Conservation (phyloP, 2,329 filamentous ascomycete species). For the Capronia americana region DNA sequence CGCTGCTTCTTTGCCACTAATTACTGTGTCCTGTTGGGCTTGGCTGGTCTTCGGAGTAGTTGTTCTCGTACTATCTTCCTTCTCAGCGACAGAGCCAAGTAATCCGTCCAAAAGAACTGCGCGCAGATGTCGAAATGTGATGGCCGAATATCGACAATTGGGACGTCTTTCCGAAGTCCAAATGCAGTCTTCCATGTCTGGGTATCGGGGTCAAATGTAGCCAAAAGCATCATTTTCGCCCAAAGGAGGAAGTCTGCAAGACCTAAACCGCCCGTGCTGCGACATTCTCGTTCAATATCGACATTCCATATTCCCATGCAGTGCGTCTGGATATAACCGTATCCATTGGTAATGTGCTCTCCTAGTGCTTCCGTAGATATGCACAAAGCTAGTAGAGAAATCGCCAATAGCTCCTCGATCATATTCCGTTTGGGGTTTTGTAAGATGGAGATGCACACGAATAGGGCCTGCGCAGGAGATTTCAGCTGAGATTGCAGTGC, state of each 20-base stretch:
- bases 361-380: slow-evolving; percentile 14
- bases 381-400: slow-evolving; percentile 5
- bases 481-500: not conserved
- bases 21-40: not conserved
- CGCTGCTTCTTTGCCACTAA: not conserved
- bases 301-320: slow-evolving; percentile 7
- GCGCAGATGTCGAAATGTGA: not conserved
- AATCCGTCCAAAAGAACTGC: not conserved
- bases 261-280: not conserved
- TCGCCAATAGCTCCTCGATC: slow-evolving; percentile 11
- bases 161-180: not conserved
- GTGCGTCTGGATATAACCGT: slow-evolving; percentile 10
- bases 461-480: slow-evolving; percentile 10
- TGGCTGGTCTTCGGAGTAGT: not conserved
- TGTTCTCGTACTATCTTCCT: not conserved
- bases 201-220: slow-evolving; percentile 11
- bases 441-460: not conserved
- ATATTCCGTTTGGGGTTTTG: slow-evolving; percentile 6
- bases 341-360: slow-evolving; percentile 1
- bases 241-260: slow-evolving; percentile 14
- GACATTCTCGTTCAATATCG: slow-evolving; percentile 13
- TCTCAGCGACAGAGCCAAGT: not conserved
- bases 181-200: slow-evolving; percentile 8
- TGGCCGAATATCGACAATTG: not conserved
- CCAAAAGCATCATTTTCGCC: slow-evolving; percentile 13